Conservation (phyloP, 2,329 filamentous ascomycete species). For the Penicillium polonicum region DNA sequence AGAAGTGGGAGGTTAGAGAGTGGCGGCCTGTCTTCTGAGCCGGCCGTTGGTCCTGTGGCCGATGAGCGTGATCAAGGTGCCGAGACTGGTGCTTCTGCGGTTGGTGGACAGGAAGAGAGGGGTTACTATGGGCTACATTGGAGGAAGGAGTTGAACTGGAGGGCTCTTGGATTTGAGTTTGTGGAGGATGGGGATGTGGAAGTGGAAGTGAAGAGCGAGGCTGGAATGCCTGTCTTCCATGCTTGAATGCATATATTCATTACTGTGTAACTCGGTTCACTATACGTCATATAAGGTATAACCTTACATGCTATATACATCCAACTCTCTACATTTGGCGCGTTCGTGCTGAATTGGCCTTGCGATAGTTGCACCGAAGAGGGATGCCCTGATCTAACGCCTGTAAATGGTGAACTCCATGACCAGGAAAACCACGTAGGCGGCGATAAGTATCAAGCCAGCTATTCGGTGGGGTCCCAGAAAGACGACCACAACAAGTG, state of each 20-base stretch:
- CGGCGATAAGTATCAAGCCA: constrained; percentile 31
- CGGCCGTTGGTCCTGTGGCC: constrained; percentile 25
- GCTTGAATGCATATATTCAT: not conserved
- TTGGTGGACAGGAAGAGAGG: constrained; percentile 8
- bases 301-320: not conserved
- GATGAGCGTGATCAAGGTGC: constrained; percentile 11
- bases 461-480: constrained; percentile 11
- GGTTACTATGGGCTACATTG: constrained; percentile 61
- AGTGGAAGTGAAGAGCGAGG: not conserved
- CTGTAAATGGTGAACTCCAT: constrained; percentile 33
- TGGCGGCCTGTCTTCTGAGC: constrained; percentile 78
- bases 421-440: constrained; percentile 36
- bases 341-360: not conserved
- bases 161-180: constrained; percentile 50
- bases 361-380: not conserved
- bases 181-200: constrained; percentile 26
- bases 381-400: not conserved
- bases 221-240: constrained; percentile 3
- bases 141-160: constrained; percentile 57
- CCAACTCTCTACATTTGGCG: not conserved
- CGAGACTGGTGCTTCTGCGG: constrained; percentile 10
- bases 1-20: constrained; percentile 68
- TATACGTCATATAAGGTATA: not conserved
- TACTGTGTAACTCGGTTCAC: not conserved
- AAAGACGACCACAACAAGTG: constrained; percentile 17